Base-by-base conservation (phyloP, 768 basidiomycete species). In the Mycena floridula region DNA sequence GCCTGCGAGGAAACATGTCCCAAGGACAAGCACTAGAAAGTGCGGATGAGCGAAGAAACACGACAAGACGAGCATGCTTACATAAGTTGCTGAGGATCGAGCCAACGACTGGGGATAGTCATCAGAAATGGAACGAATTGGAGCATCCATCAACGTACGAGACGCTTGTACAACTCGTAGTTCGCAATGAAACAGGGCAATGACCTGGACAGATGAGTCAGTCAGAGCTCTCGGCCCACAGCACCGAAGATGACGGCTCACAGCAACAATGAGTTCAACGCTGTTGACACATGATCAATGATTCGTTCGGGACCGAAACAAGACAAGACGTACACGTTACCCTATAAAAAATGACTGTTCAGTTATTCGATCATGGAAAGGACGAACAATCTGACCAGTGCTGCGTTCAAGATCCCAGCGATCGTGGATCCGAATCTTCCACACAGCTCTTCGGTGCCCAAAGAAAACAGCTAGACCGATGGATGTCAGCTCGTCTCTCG, bases 1-100 rank as follows among this genome's bases (percentile, higher is more conserved):
- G 35, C 80, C 79, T 12, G 73, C 73, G 37, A 81, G 79, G 59
- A 82, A 82, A 51, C 81, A 81, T 80, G 83, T 79, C 24, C 81
- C 81, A 8, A 82, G 67, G 21, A 84, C 71, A 25, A 84, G 64
- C 24, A 81, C 74, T 76, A 25, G 3, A 41, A 22, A 39, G 16
- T 7, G 22, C 7, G 16, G 24, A 45, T 25, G 18, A 38, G 27
- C 13, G n/a, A 28, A 7, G 6, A 6, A 7, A 18, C 49, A 20
- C 43, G 45, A 39, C 26, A 41, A 9, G 24, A 3, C n/a, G 15
- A 27, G 35, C 15, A 37, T 32, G 52, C 73, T 28, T 54, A 79
- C 77, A 57, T 37, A 79, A 59, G 58, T 84, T 85, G 47, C 76
- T 77, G 5, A 84, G 63, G 54, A 84, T 77, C 3, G 76, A 75